Percentiles rank a stretch among this genome's conserved stretches.
Conservation (phyloP, 2,329 filamentous ascomycete species). For the Colletotrichum karsti region DNA sequence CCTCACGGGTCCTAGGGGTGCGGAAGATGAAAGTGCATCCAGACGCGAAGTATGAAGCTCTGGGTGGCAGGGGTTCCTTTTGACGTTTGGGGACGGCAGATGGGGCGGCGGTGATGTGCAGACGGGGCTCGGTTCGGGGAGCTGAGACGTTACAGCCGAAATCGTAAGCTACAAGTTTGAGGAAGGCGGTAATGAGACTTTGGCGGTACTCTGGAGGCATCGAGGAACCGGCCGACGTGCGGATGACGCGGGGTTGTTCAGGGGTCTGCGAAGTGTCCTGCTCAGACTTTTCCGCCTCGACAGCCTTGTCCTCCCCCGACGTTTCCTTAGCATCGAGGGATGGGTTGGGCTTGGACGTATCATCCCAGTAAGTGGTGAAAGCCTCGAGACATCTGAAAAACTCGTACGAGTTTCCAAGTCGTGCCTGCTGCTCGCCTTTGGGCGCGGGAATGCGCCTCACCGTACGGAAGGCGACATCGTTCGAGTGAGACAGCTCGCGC, state of each 20-base stretch:
- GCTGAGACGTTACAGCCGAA: constrained; percentile 70
- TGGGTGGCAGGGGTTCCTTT: constrained; percentile 32
- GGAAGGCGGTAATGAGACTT: constrained; percentile 64
- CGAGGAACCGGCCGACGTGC: constrained; percentile 58
- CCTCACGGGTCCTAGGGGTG: constrained; percentile 65
- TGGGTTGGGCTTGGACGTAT: constrained; percentile 54
- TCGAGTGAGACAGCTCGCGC: constrained; percentile 63
- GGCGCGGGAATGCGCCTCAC: constrained; percentile 65
- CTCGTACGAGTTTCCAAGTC: constrained; percentile 71
- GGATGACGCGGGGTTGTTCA: constrained; percentile 32
- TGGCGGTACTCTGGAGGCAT: constrained; percentile 69
- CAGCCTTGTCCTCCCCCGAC: constrained; percentile 7
- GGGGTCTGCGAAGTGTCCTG: constrained; percentile 5
- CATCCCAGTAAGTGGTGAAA: constrained; percentile 69
- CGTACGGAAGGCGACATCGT: constrained; percentile 68
- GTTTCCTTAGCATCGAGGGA: constrained; percentile 11
- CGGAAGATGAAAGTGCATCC: constrained; percentile 69
- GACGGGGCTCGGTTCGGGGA: constrained; percentile 65
- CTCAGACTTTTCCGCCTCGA: constrained; percentile 27
- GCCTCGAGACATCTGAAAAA: constrained; percentile 71
- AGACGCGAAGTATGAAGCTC: constrained; percentile 65
- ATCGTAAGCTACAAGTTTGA: constrained; percentile 72
- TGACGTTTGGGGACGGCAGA: constrained; percentile 30
- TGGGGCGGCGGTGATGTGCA: constrained; percentile 58
- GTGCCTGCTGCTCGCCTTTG: constrained; percentile 60